A percentile compares a stretch with the other conserved stretches of the same genome.
Conservation (phyloP, 257 asterid species). For the Forsythia suspensa region DNA sequence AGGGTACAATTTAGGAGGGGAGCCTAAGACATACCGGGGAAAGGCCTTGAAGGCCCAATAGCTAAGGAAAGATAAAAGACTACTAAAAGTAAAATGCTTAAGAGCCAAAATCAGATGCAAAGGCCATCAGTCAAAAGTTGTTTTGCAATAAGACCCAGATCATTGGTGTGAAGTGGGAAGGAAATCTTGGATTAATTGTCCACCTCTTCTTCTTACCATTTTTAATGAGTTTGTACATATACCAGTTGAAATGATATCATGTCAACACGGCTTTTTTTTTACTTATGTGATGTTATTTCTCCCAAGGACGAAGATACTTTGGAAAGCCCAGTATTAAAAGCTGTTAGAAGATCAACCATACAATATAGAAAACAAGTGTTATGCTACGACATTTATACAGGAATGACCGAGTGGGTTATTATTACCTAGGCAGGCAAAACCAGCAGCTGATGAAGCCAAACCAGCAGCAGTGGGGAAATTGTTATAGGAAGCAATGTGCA, state of each 20-base stretch:
- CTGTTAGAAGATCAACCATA: background rate
- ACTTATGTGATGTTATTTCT: background rate
- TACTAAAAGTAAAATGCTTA: no score
- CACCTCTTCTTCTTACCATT: background rate
- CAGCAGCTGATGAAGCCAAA: constrained; percentile 99
- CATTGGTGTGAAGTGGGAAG: no score
- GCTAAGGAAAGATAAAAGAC: no score
- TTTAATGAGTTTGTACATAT: background rate
- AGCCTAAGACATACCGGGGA: no score
- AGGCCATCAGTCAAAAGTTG: no score
- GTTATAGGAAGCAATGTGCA: constrained; percentile 87
- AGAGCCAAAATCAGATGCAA: no score
- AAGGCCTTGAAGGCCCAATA: no score
- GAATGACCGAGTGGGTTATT: constrained; percentile 11
- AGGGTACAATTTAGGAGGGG: no score
- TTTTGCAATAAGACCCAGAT: no score
- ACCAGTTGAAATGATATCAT: background rate
- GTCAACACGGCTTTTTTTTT: background rate
- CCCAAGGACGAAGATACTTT: background rate
- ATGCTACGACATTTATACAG: constrained; percentile 2
- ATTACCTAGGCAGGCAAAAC: constrained; percentile 96
- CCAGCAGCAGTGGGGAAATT: constrained; percentile 99
- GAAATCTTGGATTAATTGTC: background rate
- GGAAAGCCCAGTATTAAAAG: background rate
- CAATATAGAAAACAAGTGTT: background rate